A percentile compares a stretch with the other conserved stretches of the same genome.
Conservation (phyloP, 306 rosid species). For the Betula pendula region DNA sequence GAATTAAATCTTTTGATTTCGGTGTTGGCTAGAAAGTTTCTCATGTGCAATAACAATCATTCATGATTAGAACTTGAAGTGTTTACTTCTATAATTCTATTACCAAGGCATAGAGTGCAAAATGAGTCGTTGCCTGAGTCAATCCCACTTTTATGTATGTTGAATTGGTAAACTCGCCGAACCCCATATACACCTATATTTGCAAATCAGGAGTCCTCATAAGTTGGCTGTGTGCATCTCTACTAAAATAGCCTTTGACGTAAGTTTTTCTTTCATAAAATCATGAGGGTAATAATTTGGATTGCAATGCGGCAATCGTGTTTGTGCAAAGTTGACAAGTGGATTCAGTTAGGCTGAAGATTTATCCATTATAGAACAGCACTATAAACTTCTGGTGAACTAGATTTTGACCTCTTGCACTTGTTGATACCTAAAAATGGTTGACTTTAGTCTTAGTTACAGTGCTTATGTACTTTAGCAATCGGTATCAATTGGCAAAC, state of each 20-base stretch:
- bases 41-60: neutral
- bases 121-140: neutral
- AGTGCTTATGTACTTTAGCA: neutral
- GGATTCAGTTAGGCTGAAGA: neutral
- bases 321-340: neutral
- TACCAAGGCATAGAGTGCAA: neutral
- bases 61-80: neutral
- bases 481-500: neutral
- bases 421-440: neutral
- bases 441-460: neutral
- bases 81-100: conserved; percentile 1
- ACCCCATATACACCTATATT: neutral
- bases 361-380: neutral
- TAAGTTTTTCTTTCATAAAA: neutral
- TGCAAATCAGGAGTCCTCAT: neutral
- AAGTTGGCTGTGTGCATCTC: neutral
- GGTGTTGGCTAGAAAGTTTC: neutral
- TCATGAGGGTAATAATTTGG: neutral
- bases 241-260: neutral
- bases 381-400: neutral
- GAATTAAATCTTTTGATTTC: too few species aligned
- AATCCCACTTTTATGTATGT: neutral
- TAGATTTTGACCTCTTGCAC: neutral
- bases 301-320: neutral
- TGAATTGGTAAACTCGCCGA: neutral